Evolutionary conservation across 192 early-diverging fungal genomes (phyloP).

Genomic region (Rhizoclosmatium globosum): DNA sequence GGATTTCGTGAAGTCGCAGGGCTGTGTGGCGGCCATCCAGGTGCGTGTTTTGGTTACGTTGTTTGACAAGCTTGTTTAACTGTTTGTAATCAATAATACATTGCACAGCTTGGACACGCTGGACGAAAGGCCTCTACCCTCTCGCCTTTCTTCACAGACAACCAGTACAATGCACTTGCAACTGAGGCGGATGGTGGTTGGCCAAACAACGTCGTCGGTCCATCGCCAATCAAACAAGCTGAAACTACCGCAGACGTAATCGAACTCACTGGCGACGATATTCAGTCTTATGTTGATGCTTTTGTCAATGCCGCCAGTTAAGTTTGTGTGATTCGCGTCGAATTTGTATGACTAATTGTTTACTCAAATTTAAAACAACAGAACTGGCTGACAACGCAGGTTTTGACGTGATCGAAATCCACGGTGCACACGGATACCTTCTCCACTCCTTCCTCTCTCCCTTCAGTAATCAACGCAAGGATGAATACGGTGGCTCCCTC

Average conservation of each 20-base stretch:
- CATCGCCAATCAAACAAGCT: conserved; percentile 56
- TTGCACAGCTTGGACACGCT: conserved; percentile 20
- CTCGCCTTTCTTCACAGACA: conserved; percentile 36
- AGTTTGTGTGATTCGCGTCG: background rate
- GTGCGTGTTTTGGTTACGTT: conserved; percentile 37
- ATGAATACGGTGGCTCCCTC: conserved; percentile 89
- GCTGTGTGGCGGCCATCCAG: conserved; percentile 66
- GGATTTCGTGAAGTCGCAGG: conserved; percentile 69
- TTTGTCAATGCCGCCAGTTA: conserved; percentile 45
- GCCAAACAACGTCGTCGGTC: conserved; percentile 74
- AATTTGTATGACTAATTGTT: background rate
- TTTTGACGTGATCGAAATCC: conserved; percentile 82
- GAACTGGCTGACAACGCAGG: conserved; percentile 78
- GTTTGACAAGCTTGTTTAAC: background rate
- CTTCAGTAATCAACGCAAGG: conserved; percentile 82
- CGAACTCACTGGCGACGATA: conserved; percentile 70
- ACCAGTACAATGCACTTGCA: conserved; percentile 35
- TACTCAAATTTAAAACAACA: conserved; percentile 60
- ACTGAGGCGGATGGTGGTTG: conserved; percentile 67
- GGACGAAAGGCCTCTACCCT: conserved; percentile 67
- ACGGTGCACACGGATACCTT: conserved; percentile 90
- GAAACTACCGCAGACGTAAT: conserved; percentile 47
- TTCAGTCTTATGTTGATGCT: conserved; percentile 64
- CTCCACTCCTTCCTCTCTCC: conserved; percentile 85
- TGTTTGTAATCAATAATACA: background rate